Conservation (phyloP, 1,284 basidiomycete genomes). For the Rhodotorula sp. region DNA sequence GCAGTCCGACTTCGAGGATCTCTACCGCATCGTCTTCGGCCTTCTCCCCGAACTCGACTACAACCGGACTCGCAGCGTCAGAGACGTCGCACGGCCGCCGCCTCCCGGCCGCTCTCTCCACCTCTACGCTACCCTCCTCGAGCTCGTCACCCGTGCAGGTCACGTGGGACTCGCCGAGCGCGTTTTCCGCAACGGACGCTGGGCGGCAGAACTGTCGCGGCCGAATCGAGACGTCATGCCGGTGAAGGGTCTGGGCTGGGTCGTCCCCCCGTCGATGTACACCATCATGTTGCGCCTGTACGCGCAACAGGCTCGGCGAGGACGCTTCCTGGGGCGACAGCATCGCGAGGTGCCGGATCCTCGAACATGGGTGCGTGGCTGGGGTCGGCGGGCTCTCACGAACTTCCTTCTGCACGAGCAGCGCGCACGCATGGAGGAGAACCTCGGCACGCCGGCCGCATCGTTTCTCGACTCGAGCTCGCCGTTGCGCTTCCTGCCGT, state of each 20-base stretch:
- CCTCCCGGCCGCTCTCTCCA: conserved; percentile 19
- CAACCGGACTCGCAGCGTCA: not conserved
- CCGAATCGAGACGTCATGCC: conserved; percentile 32
- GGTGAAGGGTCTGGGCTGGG: conserved; percentile 54
- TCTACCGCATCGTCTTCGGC: conserved; percentile 27
- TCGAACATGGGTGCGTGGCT: conserved; percentile 19
- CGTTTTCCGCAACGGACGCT: conserved; percentile 48
- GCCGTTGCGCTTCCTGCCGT: not conserved
- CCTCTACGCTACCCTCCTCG: conserved; percentile 58
- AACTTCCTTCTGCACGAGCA: conserved; percentile 24
- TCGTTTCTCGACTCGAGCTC: not conserved
- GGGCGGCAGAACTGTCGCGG: conserved; percentile 53
- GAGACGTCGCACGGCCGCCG: not conserved
- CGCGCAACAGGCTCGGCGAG: conserved; percentile 46
- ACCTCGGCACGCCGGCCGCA: conserved; percentile 6
- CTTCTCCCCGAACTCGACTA: conserved; percentile 36
- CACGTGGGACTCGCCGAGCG: conserved; percentile 60
- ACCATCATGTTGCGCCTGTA: conserved; percentile 68
- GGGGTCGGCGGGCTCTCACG: conserved; percentile 33
- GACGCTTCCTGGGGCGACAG: conserved; percentile 18
- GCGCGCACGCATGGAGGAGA: not conserved
- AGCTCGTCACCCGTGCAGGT: conserved; percentile 61
- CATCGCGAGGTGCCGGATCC: not conserved
- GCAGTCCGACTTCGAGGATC: not conserved
- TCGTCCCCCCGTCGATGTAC: conserved; percentile 63